Conservation (phyloP, 2,329 filamentous ascomycete genomes). For the Fusarium sp. region DNA sequence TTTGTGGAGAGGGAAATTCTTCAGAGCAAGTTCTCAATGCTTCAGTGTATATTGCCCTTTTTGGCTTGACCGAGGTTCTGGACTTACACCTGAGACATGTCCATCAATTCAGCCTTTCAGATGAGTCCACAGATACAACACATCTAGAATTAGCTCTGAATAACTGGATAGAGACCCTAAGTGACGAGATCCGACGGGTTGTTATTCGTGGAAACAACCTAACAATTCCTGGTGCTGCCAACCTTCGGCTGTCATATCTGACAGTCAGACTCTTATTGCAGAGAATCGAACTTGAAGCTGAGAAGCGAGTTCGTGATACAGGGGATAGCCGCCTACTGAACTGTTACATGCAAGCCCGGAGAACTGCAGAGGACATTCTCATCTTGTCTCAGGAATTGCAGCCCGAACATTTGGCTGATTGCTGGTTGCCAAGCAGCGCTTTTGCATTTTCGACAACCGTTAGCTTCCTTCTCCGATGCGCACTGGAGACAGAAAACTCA, state of each 20-base stretch:
- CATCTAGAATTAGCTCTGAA: conserved; percentile 51
- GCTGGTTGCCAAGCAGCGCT: conserved; percentile 58
- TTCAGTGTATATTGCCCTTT: conserved; percentile 55
- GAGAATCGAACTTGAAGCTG: conserved; percentile 56
- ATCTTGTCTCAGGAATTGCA: conserved; percentile 56
- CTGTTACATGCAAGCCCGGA: conserved; percentile 52
- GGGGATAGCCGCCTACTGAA: conserved; percentile 39
- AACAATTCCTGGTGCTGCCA: conserved; percentile 55
- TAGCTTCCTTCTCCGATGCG: conserved; percentile 59
- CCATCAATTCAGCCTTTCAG: conserved; percentile 45
- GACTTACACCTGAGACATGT: conserved; percentile 45
- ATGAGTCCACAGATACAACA: conserved; percentile 36
- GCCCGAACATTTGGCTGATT: conserved; percentile 54
- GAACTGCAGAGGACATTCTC: conserved; percentile 59
- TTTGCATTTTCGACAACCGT: conserved; percentile 59
- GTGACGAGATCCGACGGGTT: conserved; percentile 48
- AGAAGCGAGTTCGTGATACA: conserved; percentile 40
- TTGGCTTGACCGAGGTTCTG: conserved; percentile 52
- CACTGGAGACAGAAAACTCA: conserved; percentile 53
- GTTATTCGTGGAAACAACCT: conserved; percentile 54
- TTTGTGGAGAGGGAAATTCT: conserved; percentile 38
- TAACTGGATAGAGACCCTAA: conserved; percentile 55
- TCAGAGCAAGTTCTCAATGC: conserved; percentile 39
- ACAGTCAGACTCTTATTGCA: conserved; percentile 56
- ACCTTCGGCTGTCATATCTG: conserved; percentile 60